Conservation (phyloP, 1,284 basidiomycete species). For the Ustilago tritici region DNA sequence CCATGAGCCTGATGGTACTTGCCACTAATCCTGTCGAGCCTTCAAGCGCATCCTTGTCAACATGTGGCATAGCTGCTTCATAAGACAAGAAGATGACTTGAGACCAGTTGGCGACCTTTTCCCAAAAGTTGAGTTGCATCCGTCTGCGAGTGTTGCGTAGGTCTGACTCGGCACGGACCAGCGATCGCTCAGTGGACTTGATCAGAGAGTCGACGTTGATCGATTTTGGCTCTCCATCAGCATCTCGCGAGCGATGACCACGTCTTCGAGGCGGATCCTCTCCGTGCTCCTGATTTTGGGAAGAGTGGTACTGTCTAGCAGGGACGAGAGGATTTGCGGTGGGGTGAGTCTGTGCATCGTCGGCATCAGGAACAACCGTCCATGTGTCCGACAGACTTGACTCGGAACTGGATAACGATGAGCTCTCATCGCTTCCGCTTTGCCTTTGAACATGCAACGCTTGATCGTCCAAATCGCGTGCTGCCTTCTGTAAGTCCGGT, state of each 20-base stretch:
- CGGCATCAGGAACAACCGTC: constrained; percentile 26
- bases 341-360: constrained; percentile 13
- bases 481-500: constrained; percentile 23
- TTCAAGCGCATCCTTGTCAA: constrained; percentile 54
- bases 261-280: not conserved
- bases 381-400: constrained; percentile 23
- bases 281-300: not conserved
- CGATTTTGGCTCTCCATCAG: not conserved
- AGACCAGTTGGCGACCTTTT: constrained; percentile 37
- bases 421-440: not conserved
- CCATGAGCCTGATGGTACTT: constrained; percentile 37
- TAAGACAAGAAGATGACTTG: constrained; percentile 47
- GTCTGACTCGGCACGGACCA: constrained; percentile 42
- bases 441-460: not conserved
- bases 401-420: constrained; percentile 2
- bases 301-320: constrained; percentile 1
- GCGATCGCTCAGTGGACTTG: constrained; percentile 32
- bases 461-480: constrained; percentile 31
- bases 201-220: constrained; percentile 14
- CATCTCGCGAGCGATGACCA: not conserved
- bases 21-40: constrained; percentile 47
- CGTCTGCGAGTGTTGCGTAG: constrained; percentile 16
- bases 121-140: constrained; percentile 30
- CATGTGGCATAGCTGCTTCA: constrained; percentile 47
- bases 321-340: not conserved